Base-by-base conservation (phyloP, 495 filamentous ascomycete species). In the Hypoxylon trugodes region DNA sequence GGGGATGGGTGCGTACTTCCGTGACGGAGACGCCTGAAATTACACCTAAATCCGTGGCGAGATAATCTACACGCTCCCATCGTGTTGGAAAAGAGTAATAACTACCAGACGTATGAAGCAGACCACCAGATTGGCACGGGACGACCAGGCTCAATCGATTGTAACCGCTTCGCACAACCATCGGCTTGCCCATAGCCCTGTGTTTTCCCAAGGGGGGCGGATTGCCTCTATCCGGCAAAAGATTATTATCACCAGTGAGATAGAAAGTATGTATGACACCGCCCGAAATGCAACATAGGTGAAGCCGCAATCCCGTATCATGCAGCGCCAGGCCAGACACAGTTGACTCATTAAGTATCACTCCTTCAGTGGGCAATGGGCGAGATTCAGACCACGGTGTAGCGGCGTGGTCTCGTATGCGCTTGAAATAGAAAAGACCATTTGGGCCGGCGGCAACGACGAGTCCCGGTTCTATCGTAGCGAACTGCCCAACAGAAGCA, bases 101-200 rank as follows among this genome's bases (percentile, higher is more conserved):
- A 19, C 33, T 36, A 40, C 24, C 51, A 9, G 53, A 56, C 42
- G 59, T 63, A 38, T 63, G 59, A 36, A 68, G 41, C 25, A 68
- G 43, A 46, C 65, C 65, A 48, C 65, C 54, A 50, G 53, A 63
- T 37, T 63, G 65, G 61, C 53, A 59, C 41, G 65, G 65, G 43
- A 68, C 59, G 49, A 63, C 49, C 33, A 63, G 38, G 37, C 18
- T 45, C 54, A 36, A 54, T 54, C 42, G 51, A 47, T 37, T 15
- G 8, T 16, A 1, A n/a, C 25, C 15, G 32, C 4, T 45, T 46
- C 19, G 18, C 28, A 57, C 53, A 37, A 57, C 36, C 15, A 46
- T 35, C 25, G 55, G 55, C 6, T 35, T 50, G 36, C 55, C 45
- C 45, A 37, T 57, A 57, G 48, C 32, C 19, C 9, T 57, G 42